Conservation (phyloP, 805 yeast species). For the Ogataea henricii region DNA sequence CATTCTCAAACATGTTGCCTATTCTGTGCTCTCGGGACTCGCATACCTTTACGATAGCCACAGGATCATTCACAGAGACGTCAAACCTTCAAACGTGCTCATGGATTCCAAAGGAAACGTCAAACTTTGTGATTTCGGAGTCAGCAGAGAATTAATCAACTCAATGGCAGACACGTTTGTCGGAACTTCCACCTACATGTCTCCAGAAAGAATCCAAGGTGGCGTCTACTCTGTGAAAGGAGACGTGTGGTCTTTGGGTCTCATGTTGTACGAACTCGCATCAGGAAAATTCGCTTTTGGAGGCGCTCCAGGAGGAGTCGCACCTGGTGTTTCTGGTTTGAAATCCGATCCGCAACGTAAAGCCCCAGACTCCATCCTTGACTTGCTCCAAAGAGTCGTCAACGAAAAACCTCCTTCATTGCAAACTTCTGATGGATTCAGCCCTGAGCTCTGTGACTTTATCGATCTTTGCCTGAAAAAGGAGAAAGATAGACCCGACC, state of each 20-base stretch:
- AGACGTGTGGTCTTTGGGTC: conserved; percentile 96
- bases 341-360: conserved; percentile 25
- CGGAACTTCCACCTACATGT: conserved; percentile 96
- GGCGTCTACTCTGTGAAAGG: conserved; percentile 91
- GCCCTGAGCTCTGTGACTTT: conserved; percentile 59
- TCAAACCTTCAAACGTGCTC: conserved; percentile 92
- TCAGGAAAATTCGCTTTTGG: conserved; percentile 82
- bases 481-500: conserved; percentile 73
- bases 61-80: conserved; percentile 91
- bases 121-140: conserved; percentile 96
- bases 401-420: conserved; percentile 87
- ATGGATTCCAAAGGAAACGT: conserved; percentile 85
- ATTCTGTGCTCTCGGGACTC: conserved; percentile 76
- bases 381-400: conserved; percentile 87
- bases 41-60: conserved; percentile 80
- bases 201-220: conserved; percentile 97
- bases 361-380: conserved; percentile 83
- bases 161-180: conserved; percentile 97
- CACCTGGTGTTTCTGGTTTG: conserved; percentile 25
- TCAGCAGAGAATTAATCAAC: conserved; percentile 84
- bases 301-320: conserved; percentile 45
- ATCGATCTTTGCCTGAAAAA: conserved; percentile 74
- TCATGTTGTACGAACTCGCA: conserved; percentile 86
- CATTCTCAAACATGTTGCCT: conserved; percentile 72
- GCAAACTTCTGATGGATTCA: conserved; percentile 44